These are phyloP conservation scores for Sporothrix brasiliensis DNA, from an alignment of 2,329 filamentous ascomycete genomes.

Conservation along the genomic window DNA sequence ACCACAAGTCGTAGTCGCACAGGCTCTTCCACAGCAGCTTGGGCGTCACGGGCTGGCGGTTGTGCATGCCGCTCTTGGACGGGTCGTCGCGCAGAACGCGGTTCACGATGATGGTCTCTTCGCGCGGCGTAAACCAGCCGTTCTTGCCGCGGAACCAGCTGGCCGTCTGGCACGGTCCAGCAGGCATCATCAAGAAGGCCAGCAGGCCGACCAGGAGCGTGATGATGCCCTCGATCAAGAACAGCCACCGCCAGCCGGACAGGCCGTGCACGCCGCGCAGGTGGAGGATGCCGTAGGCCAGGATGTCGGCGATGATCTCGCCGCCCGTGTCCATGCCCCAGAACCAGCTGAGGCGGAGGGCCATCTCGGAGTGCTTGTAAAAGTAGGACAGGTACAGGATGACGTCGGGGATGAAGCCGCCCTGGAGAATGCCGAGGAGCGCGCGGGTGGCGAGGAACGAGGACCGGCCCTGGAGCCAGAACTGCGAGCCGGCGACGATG, in stretches of 20 bases:
- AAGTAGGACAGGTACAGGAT: conserved; percentile 44
- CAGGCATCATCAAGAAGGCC: conserved; percentile 59
- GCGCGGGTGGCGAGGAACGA: conserved; percentile 12
- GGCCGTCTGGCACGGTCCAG: conserved; percentile 55
- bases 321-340: conserved; percentile 47
- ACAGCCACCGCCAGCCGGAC: conserved; percentile 54
- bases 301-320: conserved; percentile 46
- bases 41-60: conserved; percentile 58
- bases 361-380: conserved; percentile 49
- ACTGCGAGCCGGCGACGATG: conserved; percentile 47
- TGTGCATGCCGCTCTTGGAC: conserved; percentile 63
- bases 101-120: conserved; percentile 65
- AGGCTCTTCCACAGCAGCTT: conserved; percentile 55
- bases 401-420: conserved; percentile 51
- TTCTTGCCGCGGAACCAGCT: conserved; percentile 57
- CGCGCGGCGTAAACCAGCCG: conserved; percentile 64
- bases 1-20: conserved; percentile 44
- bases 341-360: conserved; percentile 47
- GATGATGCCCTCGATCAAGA: conserved; percentile 57
- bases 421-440: conserved; percentile 41
- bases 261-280: conserved; percentile 45
- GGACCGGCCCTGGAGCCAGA: neutral
- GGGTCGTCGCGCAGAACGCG: conserved; percentile 62
- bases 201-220: conserved; percentile 55
- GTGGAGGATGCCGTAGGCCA: conserved; percentile 48